Conservation (phyloP, 768 basidiomycete genomes). For the Rhodotorula babjevae region DNA sequence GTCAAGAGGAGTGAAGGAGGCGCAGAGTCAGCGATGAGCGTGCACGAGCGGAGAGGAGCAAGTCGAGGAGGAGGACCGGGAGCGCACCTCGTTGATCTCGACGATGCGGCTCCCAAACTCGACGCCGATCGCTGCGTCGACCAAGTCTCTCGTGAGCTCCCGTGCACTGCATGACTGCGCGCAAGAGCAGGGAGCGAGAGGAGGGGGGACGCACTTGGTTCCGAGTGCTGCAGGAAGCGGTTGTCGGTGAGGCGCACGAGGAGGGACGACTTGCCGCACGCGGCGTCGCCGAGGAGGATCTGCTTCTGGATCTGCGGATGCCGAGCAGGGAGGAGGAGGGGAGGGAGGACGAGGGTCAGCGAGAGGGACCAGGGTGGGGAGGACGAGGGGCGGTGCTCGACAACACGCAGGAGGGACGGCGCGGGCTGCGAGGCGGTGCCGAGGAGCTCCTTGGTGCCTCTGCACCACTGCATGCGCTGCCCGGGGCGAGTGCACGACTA, state of each 20-base stretch:
- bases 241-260: slow-evolving; percentile 36
- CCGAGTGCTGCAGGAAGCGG: slow-evolving; percentile 29
- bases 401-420: no score
- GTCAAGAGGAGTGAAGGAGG: no score
- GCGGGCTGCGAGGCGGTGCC: no score
- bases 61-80: no score
- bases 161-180: no score
- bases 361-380: neutral
- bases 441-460: no score
- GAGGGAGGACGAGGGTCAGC: neutral
- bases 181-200: no score
- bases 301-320: slow-evolving; percentile 36
- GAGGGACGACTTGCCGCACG: slow-evolving; percentile 26
- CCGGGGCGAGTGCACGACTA: no score
- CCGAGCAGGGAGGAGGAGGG: neutral
- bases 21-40: no score
- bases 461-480: no score
- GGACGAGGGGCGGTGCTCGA: neutral
- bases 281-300: slow-evolving; percentile 36
- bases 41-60: no score
- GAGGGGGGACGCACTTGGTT: slow-evolving; percentile 21
- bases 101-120: slow-evolving; percentile 92
- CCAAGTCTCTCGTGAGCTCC: no score
- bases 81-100: slow-evolving; percentile 54
- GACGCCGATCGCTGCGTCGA: slow-evolving; percentile 73